Conservation (phyloP, 495 filamentous ascomycete genomes). For the Durotheca rogersii region DNA sequence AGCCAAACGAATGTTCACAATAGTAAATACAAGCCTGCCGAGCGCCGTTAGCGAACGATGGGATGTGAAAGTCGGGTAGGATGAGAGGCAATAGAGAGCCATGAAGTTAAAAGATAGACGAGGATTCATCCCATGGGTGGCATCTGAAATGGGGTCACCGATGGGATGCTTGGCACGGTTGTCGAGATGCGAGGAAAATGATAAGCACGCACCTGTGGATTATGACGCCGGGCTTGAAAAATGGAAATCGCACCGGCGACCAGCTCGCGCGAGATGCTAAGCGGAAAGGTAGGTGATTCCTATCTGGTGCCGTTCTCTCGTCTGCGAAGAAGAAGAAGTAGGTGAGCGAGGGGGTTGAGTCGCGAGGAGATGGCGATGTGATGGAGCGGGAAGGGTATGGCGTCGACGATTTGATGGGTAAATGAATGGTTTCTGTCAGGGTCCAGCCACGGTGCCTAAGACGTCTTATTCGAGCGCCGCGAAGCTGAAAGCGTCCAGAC, state of each 20-base stretch:
- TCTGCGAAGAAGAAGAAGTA: background rate
- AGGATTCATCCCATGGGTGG: too few relatives aligned
- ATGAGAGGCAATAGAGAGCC: too few relatives aligned
- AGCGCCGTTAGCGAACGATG: background rate
- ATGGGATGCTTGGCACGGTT: too few relatives aligned
- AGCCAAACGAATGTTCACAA: background rate
- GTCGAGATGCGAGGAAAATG: background rate
- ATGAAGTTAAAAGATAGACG: background rate
- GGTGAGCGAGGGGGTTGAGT: background rate
- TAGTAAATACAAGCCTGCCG: background rate
- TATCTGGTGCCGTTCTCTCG: background rate
- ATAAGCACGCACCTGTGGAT: conserved; percentile 5
- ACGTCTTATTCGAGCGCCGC: background rate
- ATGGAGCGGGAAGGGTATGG: conserved; percentile 2
- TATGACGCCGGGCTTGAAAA: background rate
- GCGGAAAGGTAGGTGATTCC: background rate
- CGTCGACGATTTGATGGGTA: conserved; percentile 16
- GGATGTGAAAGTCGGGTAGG: background rate
- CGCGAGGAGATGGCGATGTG: conserved; percentile 4
- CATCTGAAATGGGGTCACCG: too few relatives aligned
- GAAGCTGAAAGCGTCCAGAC: conserved; percentile 25
- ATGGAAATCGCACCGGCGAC: background rate
- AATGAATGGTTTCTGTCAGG: conserved; percentile 22
- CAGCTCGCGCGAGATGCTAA: conserved; percentile 5
- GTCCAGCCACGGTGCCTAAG: conserved; percentile 13